Evolutionary conservation across 2,329 filamentous ascomycete genomes (phyloP).

Genomic region (Neurospora sp.): DNA sequence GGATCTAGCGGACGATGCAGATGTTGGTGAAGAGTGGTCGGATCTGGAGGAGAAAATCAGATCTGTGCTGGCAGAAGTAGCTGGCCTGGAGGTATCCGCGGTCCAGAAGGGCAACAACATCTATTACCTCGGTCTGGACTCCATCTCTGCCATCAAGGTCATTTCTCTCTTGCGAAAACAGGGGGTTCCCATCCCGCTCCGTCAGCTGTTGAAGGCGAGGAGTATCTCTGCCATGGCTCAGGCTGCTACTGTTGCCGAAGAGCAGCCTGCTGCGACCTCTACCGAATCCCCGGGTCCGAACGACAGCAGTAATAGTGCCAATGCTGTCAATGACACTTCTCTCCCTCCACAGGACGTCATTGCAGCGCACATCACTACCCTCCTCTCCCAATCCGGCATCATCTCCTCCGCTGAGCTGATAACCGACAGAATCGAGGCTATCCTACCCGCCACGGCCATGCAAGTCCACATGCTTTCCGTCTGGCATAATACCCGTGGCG

Average conservation of each 20-base stretch:
- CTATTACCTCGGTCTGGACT: constrained; percentile 82
- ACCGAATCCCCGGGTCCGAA: not conserved
- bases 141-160: constrained; percentile 83
- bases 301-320: not conserved
- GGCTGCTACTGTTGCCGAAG: not conserved
- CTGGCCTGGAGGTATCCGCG: constrained; percentile 45
- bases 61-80: constrained; percentile 44
- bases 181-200: constrained; percentile 54
- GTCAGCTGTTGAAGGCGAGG: constrained; percentile 57
- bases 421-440: constrained; percentile 31
- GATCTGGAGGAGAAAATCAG: constrained; percentile 30
- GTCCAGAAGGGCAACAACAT: constrained; percentile 57
- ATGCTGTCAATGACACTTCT: not conserved
- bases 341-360: not conserved
- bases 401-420: constrained; percentile 19
- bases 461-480: constrained; percentile 72
- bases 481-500: constrained; percentile 60
- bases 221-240: constrained; percentile 56
- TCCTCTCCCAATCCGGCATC: constrained; percentile 34
- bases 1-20: not conserved
- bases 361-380: constrained; percentile 6
- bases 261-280: not conserved
- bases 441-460: constrained; percentile 64
- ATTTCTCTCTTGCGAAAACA: constrained; percentile 58
- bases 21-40: constrained; percentile 23